Evolutionary conservation across 1,284 basidiomycete species (phyloP).

Genomic region (Ganoderma lingzhi): DNA sequence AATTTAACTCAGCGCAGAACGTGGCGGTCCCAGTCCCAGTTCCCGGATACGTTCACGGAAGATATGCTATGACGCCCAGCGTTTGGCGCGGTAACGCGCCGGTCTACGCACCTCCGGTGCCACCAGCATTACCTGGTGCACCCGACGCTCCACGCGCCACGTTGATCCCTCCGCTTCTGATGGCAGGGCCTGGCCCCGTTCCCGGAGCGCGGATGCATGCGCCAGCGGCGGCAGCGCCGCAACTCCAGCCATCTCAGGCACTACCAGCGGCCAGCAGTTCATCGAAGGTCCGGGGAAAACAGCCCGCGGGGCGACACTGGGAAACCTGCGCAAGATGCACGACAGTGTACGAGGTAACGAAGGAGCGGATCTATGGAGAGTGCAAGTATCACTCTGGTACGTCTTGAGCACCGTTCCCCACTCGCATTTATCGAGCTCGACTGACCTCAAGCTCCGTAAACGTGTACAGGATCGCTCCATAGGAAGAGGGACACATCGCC

Average conservation of each 20-base stretch:
- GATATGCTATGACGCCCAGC: too few relatives aligned
- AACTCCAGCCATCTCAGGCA: background rate
- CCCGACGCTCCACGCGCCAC: background rate
- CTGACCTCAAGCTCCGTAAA: background rate
- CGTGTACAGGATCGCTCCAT: background rate
- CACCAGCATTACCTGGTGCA: too few relatives aligned
- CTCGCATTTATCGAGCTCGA: background rate
- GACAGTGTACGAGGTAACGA: constrained; percentile 52
- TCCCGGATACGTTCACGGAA: too few relatives aligned
- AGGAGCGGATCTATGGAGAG: constrained; percentile 43
- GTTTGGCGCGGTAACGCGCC: too few relatives aligned
- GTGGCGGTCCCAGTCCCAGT: too few relatives aligned
- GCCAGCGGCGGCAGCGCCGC: background rate
- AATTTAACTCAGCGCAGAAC: too few relatives aligned
- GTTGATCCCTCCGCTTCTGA: background rate
- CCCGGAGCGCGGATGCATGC: background rate
- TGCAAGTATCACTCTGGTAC: constrained; percentile 42
- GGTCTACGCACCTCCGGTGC: too few relatives aligned
- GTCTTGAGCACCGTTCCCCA: background rate
- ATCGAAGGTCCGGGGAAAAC: background rate
- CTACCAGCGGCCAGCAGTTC: background rate
- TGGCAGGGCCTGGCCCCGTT: background rate
- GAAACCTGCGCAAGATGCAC: constrained; percentile 53
- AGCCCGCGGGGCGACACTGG: constrained; percentile 46
- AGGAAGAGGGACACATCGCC: background rate